Percentiles rank a stretch among this genome's conserved stretches.
phyloP scores from a whole-genome alignment of 441 rosid genomes.

The Pelargonium myrrhifolium region DNA sequence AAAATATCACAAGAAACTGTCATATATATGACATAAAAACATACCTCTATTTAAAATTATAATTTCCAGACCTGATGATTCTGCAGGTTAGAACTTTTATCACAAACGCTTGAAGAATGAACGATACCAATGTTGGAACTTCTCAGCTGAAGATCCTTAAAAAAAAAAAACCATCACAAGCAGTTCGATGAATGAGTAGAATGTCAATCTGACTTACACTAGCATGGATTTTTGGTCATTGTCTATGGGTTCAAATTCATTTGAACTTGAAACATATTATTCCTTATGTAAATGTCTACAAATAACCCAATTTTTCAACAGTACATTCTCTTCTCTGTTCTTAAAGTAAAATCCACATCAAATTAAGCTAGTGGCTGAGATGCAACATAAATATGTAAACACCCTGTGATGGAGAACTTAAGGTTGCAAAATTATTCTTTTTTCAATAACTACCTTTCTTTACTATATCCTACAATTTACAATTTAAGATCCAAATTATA shows the following conservation, averaged over 20 bases:
- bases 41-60: neutral
- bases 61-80: slow-evolving; percentile 17
- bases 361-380: neutral
- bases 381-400: neutral
- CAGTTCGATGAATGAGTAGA: slow-evolving; percentile 1
- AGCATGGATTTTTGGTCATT: slow-evolving; percentile 11
- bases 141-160: slow-evolving; percentile 12
- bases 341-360: neutral
- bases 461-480: neutral
- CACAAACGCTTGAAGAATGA: slow-evolving; percentile 12
- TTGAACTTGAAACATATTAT: neutral
- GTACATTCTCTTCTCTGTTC: neutral
- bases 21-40: neutral
- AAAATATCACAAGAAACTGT: neutral
- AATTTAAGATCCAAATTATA: neutral
- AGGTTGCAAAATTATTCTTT: no score
- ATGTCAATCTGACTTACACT: slow-evolving; percentile 9
- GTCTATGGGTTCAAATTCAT: slow-evolving; percentile 9
- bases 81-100: slow-evolving; percentile 12
- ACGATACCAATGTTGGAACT: slow-evolving; percentile 7
- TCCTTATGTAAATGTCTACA: neutral
- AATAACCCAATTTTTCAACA: neutral
- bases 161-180: neutral
- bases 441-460: no score
- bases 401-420: neutral